Percentiles rank a stretch among this genome's conserved stretches.
These are phyloP conservation scores for Leccinum boreale DNA, from an alignment of 768 basidiomycete species.

Conservation along the genomic window DNA sequence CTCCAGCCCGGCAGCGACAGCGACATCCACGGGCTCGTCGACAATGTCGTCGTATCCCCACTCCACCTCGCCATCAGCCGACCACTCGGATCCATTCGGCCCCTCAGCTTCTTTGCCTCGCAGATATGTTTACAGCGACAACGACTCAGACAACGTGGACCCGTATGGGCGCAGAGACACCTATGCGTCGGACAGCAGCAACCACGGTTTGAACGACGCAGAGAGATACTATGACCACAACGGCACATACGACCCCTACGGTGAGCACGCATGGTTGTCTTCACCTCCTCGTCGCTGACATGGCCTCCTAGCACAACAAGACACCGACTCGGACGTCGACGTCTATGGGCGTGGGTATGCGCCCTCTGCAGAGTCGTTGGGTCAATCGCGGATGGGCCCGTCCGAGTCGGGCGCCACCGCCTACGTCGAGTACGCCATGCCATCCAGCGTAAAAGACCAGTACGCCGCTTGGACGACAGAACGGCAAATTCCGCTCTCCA, in stretches of 20 bases:
- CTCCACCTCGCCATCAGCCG: slow-evolving; percentile 54
- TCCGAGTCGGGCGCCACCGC: slow-evolving; percentile 72
- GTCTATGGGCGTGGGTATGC: slow-evolving; percentile 67
- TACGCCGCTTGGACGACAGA: slow-evolving; percentile 95
- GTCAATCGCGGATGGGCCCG: slow-evolving; percentile 54
- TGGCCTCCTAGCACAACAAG: slow-evolving; percentile 55
- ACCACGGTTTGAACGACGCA: slow-evolving; percentile 41
- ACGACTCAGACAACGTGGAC: slow-evolving; percentile 70
- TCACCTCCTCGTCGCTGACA: slow-evolving; percentile 11
- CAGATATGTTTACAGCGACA: slow-evolving; percentile 64
- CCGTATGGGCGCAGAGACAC: slow-evolving; percentile 62
- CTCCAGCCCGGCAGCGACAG: slow-evolving; percentile 8
- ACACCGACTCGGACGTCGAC: slow-evolving; percentile 82
- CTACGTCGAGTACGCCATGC: slow-evolving; percentile 58
- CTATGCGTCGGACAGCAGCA: slow-evolving; percentile 68
- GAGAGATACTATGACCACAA: slow-evolving; percentile 63
- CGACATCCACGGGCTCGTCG: slow-evolving; percentile 18
- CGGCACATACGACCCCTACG: slow-evolving; percentile 62
- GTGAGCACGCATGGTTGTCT: slow-evolving; percentile 32
- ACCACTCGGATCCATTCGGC: slow-evolving; percentile 66
- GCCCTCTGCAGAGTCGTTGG: slow-evolving; percentile 73
- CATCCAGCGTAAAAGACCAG: slow-evolving; percentile 65
- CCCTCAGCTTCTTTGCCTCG: slow-evolving; percentile 35
- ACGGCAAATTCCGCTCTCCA: slow-evolving; percentile 92
- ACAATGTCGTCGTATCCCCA: slow-evolving; percentile 53